Evolutionary conservation across 192 early-diverging fungal species (phyloP), one percentile per base, ranked within the genome.

Genomic region (Lobosporangium transversale): DNA sequence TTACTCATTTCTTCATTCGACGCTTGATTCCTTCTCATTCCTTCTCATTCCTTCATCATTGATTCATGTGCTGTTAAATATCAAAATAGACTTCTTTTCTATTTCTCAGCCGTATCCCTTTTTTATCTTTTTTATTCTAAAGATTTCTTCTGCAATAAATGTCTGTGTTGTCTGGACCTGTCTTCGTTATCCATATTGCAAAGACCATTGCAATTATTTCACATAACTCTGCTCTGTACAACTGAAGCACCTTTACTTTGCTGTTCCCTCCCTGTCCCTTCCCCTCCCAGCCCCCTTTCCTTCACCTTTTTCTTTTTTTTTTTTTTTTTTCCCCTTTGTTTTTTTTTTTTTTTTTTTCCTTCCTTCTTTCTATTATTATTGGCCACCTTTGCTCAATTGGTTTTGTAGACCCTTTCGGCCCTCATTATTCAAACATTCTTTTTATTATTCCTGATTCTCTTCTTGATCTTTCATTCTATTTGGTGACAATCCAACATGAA

Each of bases 401-500:
- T 47, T 12, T 23, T 17, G 20, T 21, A 23, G 30, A 20, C 0
- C 32, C 27, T 36, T 31, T 32, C 26, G 23, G 23, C 24, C 27
- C 35, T 27, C 36, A 14, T 21, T 27, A 31, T 35, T 35, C 9
- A 44, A 6, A 24, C 29, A 35, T 32, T 20, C 47, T 21, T 17
- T 42, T 12, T 42, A 12, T 42, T 17, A 47, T 47, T 47, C 45
- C 8, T 27, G n/a, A 51, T 51, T 12, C 50, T 52, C 20, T 29
- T 5, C 3, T 4, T 23, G 20, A 48, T 48, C n/a, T 48, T 48
- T 48, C 17, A 7, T 21, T 4, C 6, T 50, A 31, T 32, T 17
- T 24, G 33, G 26, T 30, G 23, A 27, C 27, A 30, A 20, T 20
- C 36, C 32, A 53, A 15, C 1, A 70, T 70, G 69, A 71, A 71